These are phyloP conservation scores for Combretum micranthum DNA, from an alignment of 345 rosid genomes.

Conservation along the genomic window DNA sequence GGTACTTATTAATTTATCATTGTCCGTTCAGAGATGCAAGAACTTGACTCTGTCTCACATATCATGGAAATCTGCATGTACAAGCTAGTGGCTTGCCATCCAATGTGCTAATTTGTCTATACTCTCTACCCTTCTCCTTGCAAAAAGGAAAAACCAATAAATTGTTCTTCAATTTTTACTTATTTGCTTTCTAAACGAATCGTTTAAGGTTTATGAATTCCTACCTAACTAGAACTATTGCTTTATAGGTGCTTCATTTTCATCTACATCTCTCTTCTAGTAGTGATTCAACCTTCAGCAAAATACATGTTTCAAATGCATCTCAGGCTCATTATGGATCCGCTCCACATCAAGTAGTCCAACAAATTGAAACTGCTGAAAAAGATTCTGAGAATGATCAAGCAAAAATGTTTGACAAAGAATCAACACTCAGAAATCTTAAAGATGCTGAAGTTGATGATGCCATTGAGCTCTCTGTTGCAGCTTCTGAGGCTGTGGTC, in stretches of 20 bases:
- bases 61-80: no score
- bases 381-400: slow-evolving; percentile 5
- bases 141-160: not conserved
- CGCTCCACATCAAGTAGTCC: slow-evolving; percentile 6
- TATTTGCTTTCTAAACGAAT: not conserved
- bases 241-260: slow-evolving; percentile 31
- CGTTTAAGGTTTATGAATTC: not conserved
- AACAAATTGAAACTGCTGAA: slow-evolving; percentile 16
- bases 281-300: slow-evolving; percentile 17
- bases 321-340: slow-evolving; percentile 11
- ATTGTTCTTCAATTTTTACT: not conserved
- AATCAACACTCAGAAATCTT: slow-evolving; percentile 12
- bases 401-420: slow-evolving; percentile 11
- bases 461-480: slow-evolving; percentile 51
- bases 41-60: no score
- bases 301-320: slow-evolving; percentile 10
- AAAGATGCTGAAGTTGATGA: slow-evolving; percentile 28
- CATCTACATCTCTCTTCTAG: slow-evolving; percentile 29
- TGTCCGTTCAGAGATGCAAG: no score
- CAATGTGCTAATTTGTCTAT: not conserved
- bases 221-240: slow-evolving; percentile 4
- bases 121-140: not conserved
- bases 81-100: no score
- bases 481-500: slow-evolving; percentile 64
- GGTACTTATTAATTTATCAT: no score